Evolutionary conservation across 352 stramenopile species (phyloP).

Genomic region (Sclerospora graminicola): DNA sequence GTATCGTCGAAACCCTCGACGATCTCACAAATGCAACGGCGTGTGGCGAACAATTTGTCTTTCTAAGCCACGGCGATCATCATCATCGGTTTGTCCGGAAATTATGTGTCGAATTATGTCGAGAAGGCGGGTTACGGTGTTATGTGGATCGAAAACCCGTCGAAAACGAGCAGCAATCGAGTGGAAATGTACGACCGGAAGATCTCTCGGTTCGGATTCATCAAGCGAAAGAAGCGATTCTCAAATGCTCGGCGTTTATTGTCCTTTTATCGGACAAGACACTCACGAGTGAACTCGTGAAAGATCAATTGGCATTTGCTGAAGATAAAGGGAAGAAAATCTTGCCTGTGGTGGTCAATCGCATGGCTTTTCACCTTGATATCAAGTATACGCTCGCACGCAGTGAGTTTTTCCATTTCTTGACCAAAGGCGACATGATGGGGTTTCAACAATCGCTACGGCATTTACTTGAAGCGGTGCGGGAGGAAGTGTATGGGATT

Average conservation of each 20-base stretch:
- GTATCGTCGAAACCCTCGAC: conserved; percentile 49
- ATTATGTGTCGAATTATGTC: conserved; percentile 57
- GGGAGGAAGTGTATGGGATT: too few species aligned
- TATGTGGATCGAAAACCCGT: conserved; percentile 54
- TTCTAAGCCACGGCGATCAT: conserved; percentile 73
- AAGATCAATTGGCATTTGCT: conserved; percentile 71
- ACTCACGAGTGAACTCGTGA: conserved; percentile 53
- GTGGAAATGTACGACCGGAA: conserved; percentile 24
- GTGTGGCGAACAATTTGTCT: conserved; percentile 21
- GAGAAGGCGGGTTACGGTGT: conserved; percentile 49
- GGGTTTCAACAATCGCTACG: conserved; percentile 56
- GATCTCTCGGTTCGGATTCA: conserved; percentile 68
- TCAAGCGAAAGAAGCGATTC: conserved; percentile 71
- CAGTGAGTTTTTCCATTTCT: conserved; percentile 76
- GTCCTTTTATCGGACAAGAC: conserved; percentile 71
- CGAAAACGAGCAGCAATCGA: conserved; percentile 17
- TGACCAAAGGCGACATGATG: conserved; percentile 69
- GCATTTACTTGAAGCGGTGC: conserved; percentile 40
- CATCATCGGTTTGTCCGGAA: conserved; percentile 65
- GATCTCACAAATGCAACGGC: conserved; percentile 41
- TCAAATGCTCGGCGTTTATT: conserved; percentile 71
- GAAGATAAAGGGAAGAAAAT: conserved; percentile 83
- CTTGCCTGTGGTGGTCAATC: conserved; percentile 59
- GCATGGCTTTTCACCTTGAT: conserved; percentile 51
- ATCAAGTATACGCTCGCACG: conserved; percentile 74